These are phyloP conservation scores for Pleurostoma richardsiae DNA, from an alignment of 2,329 filamentous ascomycete species.

Conservation along the genomic window DNA sequence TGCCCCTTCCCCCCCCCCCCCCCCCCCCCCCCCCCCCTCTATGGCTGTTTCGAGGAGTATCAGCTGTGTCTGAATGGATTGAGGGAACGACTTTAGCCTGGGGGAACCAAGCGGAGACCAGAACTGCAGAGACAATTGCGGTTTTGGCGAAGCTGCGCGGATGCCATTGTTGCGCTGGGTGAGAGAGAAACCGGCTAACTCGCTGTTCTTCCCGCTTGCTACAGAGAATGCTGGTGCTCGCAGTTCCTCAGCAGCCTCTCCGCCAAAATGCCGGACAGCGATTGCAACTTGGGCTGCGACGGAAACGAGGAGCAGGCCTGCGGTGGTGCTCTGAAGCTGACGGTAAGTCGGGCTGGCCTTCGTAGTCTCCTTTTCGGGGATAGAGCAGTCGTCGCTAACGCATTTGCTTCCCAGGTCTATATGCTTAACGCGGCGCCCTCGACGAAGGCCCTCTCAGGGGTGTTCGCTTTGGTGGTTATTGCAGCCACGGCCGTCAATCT, in stretches of 20 bases:
- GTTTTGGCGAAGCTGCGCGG: too few relatives aligned
- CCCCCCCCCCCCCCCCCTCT: too few relatives aligned
- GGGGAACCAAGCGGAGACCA: too few relatives aligned
- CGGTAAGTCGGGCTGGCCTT: conserved; percentile 19
- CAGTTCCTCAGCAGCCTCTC: conserved; percentile 41
- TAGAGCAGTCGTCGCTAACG: background rate
- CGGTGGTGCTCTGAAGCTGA: conserved; percentile 46
- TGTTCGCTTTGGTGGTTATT: background rate
- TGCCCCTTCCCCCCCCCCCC: too few relatives aligned
- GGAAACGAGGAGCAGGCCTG: conserved; percentile 47
- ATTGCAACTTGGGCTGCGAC: conserved; percentile 48
- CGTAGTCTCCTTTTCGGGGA: too few relatives aligned
- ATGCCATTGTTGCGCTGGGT: too few relatives aligned
- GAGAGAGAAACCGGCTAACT: conserved; percentile 1
- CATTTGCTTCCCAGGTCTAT: conserved; percentile 9
- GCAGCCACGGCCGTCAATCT: background rate
- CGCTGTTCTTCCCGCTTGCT: background rate
- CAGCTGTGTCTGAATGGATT: too few relatives aligned
- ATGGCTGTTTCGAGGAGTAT: too few relatives aligned
- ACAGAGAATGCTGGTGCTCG: conserved; percentile 57
- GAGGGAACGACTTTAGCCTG: too few relatives aligned
- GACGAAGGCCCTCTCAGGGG: background rate
- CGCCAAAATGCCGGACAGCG: conserved; percentile 35
- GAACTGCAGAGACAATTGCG: too few relatives aligned
- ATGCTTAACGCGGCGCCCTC: conserved; percentile 2